Conservation (phyloP, 2,329 filamentous ascomycete species). For the Trichoderma lentiforme region DNA sequence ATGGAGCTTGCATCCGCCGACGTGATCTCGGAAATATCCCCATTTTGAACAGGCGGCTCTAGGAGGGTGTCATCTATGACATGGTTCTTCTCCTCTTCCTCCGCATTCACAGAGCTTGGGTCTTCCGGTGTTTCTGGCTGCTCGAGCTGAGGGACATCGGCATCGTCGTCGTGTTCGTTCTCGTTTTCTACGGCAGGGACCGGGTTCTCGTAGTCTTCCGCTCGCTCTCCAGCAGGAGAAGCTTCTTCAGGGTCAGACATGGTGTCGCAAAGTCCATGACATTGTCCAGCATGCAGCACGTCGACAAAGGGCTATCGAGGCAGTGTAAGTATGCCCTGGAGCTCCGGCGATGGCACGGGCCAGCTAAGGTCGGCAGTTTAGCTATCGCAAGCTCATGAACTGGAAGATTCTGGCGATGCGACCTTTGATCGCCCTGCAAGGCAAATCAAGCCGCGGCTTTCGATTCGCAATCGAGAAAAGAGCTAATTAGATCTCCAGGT, state of each 20-base stretch:
- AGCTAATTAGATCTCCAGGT: conserved; percentile 1
- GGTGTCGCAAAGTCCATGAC: conserved; percentile 41
- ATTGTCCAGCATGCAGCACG: conserved; percentile 20
- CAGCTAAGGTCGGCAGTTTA: background rate
- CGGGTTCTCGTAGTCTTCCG: conserved; percentile 41
- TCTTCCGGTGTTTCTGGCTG: conserved; percentile 21
- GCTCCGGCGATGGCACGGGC: background rate
- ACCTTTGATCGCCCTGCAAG: background rate
- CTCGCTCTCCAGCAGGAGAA: conserved; percentile 38
- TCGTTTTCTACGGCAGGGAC: background rate
- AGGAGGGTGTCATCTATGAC: conserved; percentile 39
- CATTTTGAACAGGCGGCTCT: conserved; percentile 41
- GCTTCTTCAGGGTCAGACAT: conserved; percentile 50
- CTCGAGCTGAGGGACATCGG: conserved; percentile 24
- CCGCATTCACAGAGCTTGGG: conserved; percentile 18
- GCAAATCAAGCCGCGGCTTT: background rate
- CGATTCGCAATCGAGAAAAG: background rate
- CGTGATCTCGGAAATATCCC: conserved; percentile 50
- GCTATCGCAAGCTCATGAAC: conserved; percentile 12
- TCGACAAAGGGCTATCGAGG: background rate
- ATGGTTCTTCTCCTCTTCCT: background rate
- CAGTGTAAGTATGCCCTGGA: background rate
- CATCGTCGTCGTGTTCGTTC: conserved; percentile 18
- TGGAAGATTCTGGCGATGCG: background rate
- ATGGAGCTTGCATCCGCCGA: conserved; percentile 46